Conservation (phyloP, 805 yeast species). For the Starmerella bacillaris region DNA sequence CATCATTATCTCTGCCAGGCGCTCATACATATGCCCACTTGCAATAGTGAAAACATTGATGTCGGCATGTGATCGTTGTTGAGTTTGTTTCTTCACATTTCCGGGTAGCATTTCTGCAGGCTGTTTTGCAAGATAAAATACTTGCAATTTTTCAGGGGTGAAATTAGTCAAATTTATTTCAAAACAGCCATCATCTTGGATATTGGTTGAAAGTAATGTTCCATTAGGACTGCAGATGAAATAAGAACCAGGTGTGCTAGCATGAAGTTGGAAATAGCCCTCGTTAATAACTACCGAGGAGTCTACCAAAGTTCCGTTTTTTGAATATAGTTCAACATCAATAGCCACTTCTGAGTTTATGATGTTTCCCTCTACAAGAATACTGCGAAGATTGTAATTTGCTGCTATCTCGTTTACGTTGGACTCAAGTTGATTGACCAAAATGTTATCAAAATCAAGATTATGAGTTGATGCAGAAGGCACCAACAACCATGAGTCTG, state of each 20-base stretch:
- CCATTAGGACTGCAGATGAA: slow-evolving; percentile 11
- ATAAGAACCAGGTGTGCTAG: slow-evolving; percentile 52
- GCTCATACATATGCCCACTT: slow-evolving; percentile 63
- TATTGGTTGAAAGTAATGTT: too few species aligned
- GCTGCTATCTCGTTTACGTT: slow-evolving; percentile 27
- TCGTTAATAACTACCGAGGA: slow-evolving; percentile 60
- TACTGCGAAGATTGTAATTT: slow-evolving; percentile 35
- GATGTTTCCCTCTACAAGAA: slow-evolving; percentile 36
- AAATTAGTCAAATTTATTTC: not conserved
- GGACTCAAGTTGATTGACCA: slow-evolving; percentile 25
- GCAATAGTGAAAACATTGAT: slow-evolving; percentile 70
- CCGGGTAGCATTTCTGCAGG: not conserved
- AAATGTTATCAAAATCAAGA: slow-evolving; percentile 45
- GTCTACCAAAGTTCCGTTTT: slow-evolving; percentile 23
- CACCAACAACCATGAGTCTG: slow-evolving; percentile 49
- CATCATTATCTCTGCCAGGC: slow-evolving; percentile 61
- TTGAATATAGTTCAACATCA: slow-evolving; percentile 27
- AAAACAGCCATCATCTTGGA: too few species aligned
- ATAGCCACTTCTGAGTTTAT: slow-evolving; percentile 19
- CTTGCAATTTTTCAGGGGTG: not conserved
- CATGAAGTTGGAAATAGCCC: slow-evolving; percentile 69
- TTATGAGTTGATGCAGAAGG: slow-evolving; percentile 30
- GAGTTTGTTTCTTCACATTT: too few species aligned
- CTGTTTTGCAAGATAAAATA: not conserved
- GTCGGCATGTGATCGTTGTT: slow-evolving; percentile 29